Percentiles rank a stretch among this genome's conserved stretches.
phyloP scores from a whole-genome alignment of 306 rosid species.

The Heteromeles arbutifolia region DNA sequence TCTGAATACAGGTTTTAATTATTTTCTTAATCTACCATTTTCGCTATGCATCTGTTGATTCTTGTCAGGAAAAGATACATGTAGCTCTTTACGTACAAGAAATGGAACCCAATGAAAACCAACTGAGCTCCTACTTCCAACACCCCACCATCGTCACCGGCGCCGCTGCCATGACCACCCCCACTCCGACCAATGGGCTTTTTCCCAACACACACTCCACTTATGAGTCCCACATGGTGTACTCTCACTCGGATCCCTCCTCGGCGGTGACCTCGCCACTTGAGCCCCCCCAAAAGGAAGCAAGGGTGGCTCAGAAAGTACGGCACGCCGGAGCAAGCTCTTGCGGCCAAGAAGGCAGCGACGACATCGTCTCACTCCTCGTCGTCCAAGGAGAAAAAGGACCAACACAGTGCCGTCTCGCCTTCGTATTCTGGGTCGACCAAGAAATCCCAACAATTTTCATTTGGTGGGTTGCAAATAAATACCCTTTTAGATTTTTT shows the following conservation, averaged over 20 bases:
- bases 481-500: not conserved
- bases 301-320: slow-evolving; percentile 89
- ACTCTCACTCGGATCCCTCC: slow-evolving; percentile 69
- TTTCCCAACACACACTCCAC: slow-evolving; percentile 28
- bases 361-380: slow-evolving; percentile 67
- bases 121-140: slow-evolving; percentile 69
- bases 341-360: slow-evolving; percentile 83
- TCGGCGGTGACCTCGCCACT: slow-evolving; percentile 56
- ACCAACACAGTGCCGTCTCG: slow-evolving; percentile 26
- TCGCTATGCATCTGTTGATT: too few relatives aligned
- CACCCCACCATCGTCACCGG: slow-evolving; percentile 26
- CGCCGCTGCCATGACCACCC: slow-evolving; percentile 10
- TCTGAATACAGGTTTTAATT: too few relatives aligned
- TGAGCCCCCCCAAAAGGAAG: slow-evolving; percentile 66
- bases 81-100: too few relatives aligned
- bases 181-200: slow-evolving; percentile 62
- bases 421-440: slow-evolving; percentile 41
- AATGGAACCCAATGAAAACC: slow-evolving; percentile 93
- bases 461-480: slow-evolving; percentile 37
- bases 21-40: too few relatives aligned
- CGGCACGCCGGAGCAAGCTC: slow-evolving; percentile 76
- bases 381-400: slow-evolving; percentile 46
- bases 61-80: too few relatives aligned
- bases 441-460: slow-evolving; percentile 53
- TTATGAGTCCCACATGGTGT: slow-evolving; percentile 53